Conservation (phyloP, 805 yeast species). For the Barnettozyma wickerhamii region DNA sequence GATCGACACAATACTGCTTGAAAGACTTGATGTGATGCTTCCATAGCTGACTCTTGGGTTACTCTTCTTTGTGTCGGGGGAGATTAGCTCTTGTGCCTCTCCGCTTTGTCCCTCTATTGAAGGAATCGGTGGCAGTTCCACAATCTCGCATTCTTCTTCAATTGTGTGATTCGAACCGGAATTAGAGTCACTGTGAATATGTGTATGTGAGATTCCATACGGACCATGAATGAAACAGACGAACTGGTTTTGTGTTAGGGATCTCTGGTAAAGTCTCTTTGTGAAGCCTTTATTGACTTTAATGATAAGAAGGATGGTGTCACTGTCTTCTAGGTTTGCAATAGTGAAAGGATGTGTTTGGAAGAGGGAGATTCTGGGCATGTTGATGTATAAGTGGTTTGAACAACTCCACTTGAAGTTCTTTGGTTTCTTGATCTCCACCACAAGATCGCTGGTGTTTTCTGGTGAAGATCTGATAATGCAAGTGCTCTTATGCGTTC, state of each 20-base stretch:
- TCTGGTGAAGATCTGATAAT: background rate
- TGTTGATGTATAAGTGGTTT: conserved; percentile 22
- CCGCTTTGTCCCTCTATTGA: too few species aligned
- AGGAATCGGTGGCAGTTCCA: background rate
- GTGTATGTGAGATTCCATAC: conserved; percentile 20
- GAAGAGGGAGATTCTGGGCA: conserved; percentile 17
- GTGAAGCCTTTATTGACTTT: conserved; percentile 24
- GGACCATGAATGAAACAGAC: conserved; percentile 26
- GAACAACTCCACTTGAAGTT: conserved; percentile 19
- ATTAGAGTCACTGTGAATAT: conserved; percentile 8
- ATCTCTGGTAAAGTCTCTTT: conserved; percentile 12
- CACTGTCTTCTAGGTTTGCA: conserved; percentile 14
- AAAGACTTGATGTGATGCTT: conserved; percentile 1
- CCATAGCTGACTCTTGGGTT: conserved; percentile 5
- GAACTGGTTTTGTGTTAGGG: conserved; percentile 4
- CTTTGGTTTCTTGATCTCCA: conserved; percentile 5
- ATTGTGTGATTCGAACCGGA: too few species aligned
- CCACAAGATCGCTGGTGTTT: conserved; percentile 3
- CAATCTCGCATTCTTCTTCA: conserved; percentile 3
- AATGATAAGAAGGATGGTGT: conserved; percentile 12
- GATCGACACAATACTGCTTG: background rate
- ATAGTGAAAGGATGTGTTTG: conserved; percentile 29
- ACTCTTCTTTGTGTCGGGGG: background rate
- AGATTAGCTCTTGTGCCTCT: background rate
- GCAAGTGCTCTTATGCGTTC: conserved; percentile 1